These are phyloP conservation scores for Ettlia oleoabundans DNA, from an alignment of 139 green algal species.

Conservation along the genomic window DNA sequence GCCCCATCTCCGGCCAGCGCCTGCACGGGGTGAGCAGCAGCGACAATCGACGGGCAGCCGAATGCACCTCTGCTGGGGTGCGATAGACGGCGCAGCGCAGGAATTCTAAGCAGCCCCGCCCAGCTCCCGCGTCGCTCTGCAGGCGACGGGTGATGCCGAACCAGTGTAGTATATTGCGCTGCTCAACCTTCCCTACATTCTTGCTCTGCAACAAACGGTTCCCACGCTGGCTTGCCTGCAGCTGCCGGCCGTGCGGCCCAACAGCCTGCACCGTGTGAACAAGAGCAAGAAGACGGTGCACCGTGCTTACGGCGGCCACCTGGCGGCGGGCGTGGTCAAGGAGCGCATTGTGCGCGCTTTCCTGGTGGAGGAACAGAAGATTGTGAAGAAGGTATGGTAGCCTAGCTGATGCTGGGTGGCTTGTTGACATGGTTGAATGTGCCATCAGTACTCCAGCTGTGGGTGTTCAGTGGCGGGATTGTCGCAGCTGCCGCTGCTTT, in stretches of 20 bases:
- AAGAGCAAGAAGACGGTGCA: constrained; percentile 96
- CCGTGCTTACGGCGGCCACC: constrained; percentile 92
- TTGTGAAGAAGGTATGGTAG: constrained; percentile 98
- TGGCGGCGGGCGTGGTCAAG: constrained; percentile 84
- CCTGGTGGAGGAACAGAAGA: constrained; percentile 99
- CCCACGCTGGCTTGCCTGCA: constrained; percentile 46
- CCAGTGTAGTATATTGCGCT: no score
- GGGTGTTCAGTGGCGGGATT: neutral
- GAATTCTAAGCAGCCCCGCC: no score
- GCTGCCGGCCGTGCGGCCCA: constrained; percentile 67
- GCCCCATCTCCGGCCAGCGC: constrained; percentile 76
- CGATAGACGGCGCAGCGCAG: no score
- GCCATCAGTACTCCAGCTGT: no score
- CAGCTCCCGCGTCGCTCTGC: no score
- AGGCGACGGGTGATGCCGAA: no score
- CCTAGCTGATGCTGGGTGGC: neutral
- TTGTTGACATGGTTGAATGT: neutral
- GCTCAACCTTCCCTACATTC: no score
- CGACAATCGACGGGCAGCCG: neutral
- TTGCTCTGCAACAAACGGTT: no score
- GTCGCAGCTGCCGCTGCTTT: no score
- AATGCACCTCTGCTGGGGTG: no score
- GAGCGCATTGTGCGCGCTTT: constrained; percentile 96
- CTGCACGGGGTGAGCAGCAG: constrained; percentile 79
- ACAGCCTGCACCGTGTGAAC: constrained; percentile 74